phyloP scores from a whole-genome alignment of 1,139 yeast species.

The Pneumocystis canis region DNA sequence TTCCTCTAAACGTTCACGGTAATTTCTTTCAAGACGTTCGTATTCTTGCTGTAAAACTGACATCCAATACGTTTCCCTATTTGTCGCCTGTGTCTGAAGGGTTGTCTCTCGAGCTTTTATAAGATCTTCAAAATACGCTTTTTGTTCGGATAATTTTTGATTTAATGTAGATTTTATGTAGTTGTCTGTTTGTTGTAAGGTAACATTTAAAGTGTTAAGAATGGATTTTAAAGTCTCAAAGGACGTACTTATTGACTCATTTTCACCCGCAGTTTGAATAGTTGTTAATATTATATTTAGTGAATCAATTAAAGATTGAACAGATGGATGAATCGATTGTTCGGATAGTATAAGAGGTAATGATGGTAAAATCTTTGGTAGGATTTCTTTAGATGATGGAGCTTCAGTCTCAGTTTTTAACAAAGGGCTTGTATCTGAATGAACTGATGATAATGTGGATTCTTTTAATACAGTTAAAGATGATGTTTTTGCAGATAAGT shows the following conservation, averaged over 20 bases:
- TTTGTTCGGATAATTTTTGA: background rate
- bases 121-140: background rate
- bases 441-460: too few relatives aligned
- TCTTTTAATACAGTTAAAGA: too few relatives aligned
- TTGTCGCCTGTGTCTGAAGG: constrained; percentile 29
- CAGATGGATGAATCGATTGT: background rate
- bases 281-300: background rate
- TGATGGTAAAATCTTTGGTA: background rate
- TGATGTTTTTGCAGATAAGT: too few relatives aligned
- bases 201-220: background rate
- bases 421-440: too few relatives aligned
- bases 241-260: background rate
- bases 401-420: too few relatives aligned
- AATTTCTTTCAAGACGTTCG: constrained; percentile 46
- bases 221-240: background rate
- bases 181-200: constrained; percentile 5
- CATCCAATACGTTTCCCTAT: constrained; percentile 40
- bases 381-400: background rate
- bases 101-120: background rate
- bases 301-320: background rate
- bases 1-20: constrained; percentile 41
- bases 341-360: background rate
- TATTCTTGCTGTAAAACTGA: constrained; percentile 50
- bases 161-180: background rate
- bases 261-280: background rate